Evolutionary conservation across 768 basidiomycete genomes (phyloP), one percentile per base, ranked within the genome.

Genomic region (Sarcodon sp.): DNA sequence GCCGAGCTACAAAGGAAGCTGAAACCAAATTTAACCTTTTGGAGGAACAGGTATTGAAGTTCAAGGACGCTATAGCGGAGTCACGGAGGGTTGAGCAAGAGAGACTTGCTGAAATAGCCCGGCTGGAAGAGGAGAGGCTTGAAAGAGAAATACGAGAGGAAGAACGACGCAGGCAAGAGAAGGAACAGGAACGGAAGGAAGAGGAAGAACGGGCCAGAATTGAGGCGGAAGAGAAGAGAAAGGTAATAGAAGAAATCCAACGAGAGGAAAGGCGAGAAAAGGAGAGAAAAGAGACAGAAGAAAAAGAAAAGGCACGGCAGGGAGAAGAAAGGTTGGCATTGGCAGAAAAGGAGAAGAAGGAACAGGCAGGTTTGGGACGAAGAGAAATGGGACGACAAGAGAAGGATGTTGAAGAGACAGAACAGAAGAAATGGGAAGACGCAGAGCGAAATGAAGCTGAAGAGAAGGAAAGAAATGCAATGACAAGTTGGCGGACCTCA

Each of bases 11-110:
- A 12, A 71, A 80, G 54, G 73, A 79, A 51, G 63, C 69, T 0
- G 76, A 79, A 52, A 51, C 67, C 13, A 69, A 66, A 37, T 63
- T 77, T 44, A 68, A 61, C 35, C 59, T 64, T 0, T 84, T 77
- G 75, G 59, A 66, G 36, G 70, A 76, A 48, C 66, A 51, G 43
- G 53, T 60, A 5, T 48, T 49, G 1, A 37, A 50, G 27, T 47
- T 69, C 15, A 59, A 66, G 49, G 51, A 67, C 21, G 64, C 65
- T 15, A 50, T 65, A 35, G 59, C 41, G 43, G 63, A 53, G 13
- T 44, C 51, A 31, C 44, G 48, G 16, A 45, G 51, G 43, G 47
- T 43, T 2, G 58, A 57, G 21, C 47, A 48, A 6, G 49, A 55
- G 35, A 49, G 52, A 6, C 47, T 50, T 7, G 48, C 13, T 13